phyloP scores from a whole-genome alignment of 768 basidiomycete genomes.

The Roridomyces roridus region DNA sequence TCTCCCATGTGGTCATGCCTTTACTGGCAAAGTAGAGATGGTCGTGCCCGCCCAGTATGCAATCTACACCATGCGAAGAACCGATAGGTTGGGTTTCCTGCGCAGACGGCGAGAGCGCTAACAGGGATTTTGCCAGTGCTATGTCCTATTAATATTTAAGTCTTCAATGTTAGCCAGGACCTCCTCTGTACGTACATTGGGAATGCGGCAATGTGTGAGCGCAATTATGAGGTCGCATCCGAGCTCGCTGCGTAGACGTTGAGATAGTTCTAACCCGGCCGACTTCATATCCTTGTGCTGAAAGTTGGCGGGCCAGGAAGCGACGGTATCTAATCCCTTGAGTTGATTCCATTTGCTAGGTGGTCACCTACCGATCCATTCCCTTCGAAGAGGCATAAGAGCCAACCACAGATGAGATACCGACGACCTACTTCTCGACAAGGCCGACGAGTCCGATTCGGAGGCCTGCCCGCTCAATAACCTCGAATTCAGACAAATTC shows the following conservation, averaged over 20 bases:
- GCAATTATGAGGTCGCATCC: slow-evolving; percentile 86
- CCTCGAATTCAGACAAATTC: slow-evolving; percentile 61
- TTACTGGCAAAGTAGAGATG: slow-evolving; percentile 80
- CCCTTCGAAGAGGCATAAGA: slow-evolving; percentile 48
- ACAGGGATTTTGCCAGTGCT: slow-evolving; percentile 66
- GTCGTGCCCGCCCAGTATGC: slow-evolving; percentile 90
- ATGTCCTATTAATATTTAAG: slow-evolving; percentile 62
- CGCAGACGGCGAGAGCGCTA: slow-evolving; percentile 62
- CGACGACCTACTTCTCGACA: slow-evolving; percentile 70
- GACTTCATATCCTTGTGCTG: slow-evolving; percentile 77
- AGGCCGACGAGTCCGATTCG: slow-evolving; percentile 85
- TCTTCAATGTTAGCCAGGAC: background rate
- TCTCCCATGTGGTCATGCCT: slow-evolving; percentile 71
- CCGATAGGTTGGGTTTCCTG: slow-evolving; percentile 51
- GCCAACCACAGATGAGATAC: background rate
- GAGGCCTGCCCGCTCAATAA: slow-evolving; percentile 74
- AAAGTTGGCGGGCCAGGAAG: slow-evolving; percentile 87
- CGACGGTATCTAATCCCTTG: slow-evolving; percentile 54
- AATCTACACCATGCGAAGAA: slow-evolving; percentile 76
- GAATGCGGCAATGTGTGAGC: slow-evolving; percentile 78
- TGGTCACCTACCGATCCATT: slow-evolving; percentile 68
- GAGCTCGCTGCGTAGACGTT: slow-evolving; percentile 70
- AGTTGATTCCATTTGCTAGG: no score
- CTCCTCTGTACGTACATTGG: slow-evolving; percentile 46
- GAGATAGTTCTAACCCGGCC: slow-evolving; percentile 75